phyloP scores from a whole-genome alignment of 306 rosid species.

The Betula pendula region DNA sequence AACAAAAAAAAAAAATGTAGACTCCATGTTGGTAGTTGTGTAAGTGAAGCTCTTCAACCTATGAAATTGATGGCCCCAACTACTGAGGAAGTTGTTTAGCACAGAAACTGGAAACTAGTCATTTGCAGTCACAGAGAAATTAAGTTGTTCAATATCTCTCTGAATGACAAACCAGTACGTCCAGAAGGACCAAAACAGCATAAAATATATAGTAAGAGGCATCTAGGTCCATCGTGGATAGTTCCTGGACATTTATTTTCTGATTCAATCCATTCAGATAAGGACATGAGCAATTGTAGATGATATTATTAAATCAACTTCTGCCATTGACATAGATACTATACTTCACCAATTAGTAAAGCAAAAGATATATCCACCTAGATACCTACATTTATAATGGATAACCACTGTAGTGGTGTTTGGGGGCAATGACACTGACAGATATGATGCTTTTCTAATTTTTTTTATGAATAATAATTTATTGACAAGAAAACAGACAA shows the following conservation, averaged over 20 bases:
- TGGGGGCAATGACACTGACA: not conserved
- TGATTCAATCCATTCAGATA: not conserved
- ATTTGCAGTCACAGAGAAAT: not conserved
- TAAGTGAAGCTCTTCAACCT: conserved; percentile 10
- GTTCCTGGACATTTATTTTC: not conserved
- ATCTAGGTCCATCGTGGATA: not conserved
- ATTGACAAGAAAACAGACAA: too few relatives aligned
- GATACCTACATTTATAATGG: not conserved
- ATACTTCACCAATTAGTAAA: not conserved
- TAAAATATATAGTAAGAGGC: not conserved
- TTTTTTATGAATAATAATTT: too few relatives aligned
- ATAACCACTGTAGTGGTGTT: not conserved
- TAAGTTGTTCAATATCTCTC: not conserved
- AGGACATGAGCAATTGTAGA: not conserved
- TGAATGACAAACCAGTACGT: not conserved
- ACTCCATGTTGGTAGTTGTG: not conserved
- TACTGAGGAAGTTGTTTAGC: not conserved
- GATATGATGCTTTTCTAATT: not conserved
- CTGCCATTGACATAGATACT: not conserved
- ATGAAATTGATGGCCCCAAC: not conserved
- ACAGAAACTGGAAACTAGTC: conserved; percentile 10
- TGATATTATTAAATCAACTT: not conserved
- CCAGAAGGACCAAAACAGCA: conserved; percentile 17
- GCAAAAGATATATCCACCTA: not conserved
- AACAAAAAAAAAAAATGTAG: not conserved